Evolutionary conservation across 352 stramenopile genomes (phyloP), one percentile per base, ranked within the genome.

Genomic region (Phytophthora palmivora): DNA sequence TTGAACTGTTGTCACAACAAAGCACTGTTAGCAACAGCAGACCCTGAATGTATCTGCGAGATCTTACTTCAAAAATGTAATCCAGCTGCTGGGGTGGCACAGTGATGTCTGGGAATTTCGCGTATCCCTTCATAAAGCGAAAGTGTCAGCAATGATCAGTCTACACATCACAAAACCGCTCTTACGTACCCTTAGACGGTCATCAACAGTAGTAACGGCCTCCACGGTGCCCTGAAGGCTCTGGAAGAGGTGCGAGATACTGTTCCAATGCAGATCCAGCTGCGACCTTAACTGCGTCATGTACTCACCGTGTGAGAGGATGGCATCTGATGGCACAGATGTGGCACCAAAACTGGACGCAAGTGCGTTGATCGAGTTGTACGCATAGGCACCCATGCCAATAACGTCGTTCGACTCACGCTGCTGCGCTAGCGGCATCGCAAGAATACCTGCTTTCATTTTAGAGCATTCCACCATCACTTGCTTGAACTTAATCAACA

Each of bases 31-130:
- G 37, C 41, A 47, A 24, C 12, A 39, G 4, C n/a, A 26, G 18
- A 33, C 14, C 11, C 21, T 3, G 24, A 33, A 48, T 8, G 37
- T 24, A 44, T 36, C 26, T 34, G 7, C 6, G 4, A 48, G 21
- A 54, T 15, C 64, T 69, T 56, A 94, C 86, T 74, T 93, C 87
- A 87, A 95, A 95, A 75, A 95, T 95, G 72, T 95, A 95, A 62
- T 93, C 87, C 45, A 95, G 70, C 58, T 93, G 84, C 61, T 93
- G 82, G 12, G 76, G 70, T 36, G 84, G 82, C 28, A 93, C 84
- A 22, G 76, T 78, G 44, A 89, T 90, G 56, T 80, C 70, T 2
- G 75, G 69, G 47, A 89, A 84, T 58, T 88, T 91, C 19, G 79
- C 68, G 67, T 84, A 93, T 44, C 86, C 82, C 84, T 95, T 50